Evolutionary conservation across 1,284 basidiomycete species (phyloP).

Genomic region (Vanrija sp.): DNA sequence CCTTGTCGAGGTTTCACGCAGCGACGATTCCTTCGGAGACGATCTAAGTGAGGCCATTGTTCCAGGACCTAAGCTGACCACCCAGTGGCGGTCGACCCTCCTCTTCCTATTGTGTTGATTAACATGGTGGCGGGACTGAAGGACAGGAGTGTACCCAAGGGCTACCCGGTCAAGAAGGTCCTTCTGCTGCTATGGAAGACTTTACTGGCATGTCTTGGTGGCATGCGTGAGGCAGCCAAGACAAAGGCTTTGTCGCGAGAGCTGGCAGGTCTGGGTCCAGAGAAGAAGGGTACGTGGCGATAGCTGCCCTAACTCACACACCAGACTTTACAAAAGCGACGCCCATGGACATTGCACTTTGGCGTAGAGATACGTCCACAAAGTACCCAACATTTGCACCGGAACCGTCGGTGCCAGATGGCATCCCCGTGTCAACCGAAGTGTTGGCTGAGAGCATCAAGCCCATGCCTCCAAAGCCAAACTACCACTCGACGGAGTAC

Average conservation of each 20-base stretch:
- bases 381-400: conserved; percentile 91
- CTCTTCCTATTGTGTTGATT: conserved; percentile 88
- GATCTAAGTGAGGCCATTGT: conserved; percentile 72
- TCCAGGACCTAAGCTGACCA: neutral
- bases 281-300: conserved; percentile 56
- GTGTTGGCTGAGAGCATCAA: conserved; percentile 83
- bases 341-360: conserved; percentile 80
- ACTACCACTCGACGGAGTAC: conserved; percentile 62
- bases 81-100: conserved; percentile 88
- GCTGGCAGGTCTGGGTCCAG: conserved; percentile 63
- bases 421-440: conserved; percentile 47
- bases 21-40: conserved; percentile 87
- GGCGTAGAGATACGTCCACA: conserved; percentile 79
- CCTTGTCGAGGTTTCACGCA: conserved; percentile 84
- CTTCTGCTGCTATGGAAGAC: conserved; percentile 97
- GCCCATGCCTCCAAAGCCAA: conserved; percentile 87
- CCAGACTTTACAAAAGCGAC: conserved; percentile 70
- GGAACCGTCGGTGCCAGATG: conserved; percentile 50
- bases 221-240: conserved; percentile 75
- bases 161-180: conserved; percentile 82
- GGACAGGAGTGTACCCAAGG: conserved; percentile 83
- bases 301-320: conserved; percentile 19
- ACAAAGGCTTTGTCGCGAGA: conserved; percentile 84
- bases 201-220: conserved; percentile 85
- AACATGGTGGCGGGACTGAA: conserved; percentile 81